Percentiles rank a stretch among this genome's conserved stretches.
Conservation (phyloP, 176 grass and related monocot genomes). For the Sorghum bicolor region DNA sequence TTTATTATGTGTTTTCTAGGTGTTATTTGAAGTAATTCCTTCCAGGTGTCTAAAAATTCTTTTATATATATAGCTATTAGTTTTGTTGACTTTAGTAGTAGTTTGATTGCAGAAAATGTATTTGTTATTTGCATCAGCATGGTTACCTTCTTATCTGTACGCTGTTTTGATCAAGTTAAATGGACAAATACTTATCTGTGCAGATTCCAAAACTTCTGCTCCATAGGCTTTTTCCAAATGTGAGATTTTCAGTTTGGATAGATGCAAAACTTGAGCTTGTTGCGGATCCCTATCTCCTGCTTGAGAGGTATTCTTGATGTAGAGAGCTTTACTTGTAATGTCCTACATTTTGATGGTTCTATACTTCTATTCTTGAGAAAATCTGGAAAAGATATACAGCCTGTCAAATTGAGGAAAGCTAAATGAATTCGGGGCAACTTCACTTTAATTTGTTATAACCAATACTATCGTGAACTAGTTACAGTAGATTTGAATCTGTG, state of each 20-base stretch:
- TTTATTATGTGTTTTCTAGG: neutral
- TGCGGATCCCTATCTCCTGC: constrained; percentile 76
- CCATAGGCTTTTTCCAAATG: constrained; percentile 95
- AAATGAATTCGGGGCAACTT: neutral
- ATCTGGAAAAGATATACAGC: neutral
- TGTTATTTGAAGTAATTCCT: neutral
- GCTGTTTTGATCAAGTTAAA: constrained; percentile 15
- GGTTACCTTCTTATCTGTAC: neutral
- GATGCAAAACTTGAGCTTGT: constrained; percentile 94
- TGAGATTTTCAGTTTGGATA: constrained; percentile 90
- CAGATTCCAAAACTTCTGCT: constrained; percentile 98
- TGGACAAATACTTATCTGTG: constrained; percentile 27
- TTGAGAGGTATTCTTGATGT: constrained; percentile 77
- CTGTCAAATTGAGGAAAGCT: neutral
- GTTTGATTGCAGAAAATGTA: neutral
- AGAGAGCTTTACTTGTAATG: constrained; percentile 20
- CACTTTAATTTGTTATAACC: neutral
- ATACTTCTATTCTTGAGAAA: neutral
- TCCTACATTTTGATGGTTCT: neutral
- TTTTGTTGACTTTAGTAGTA: neutral
- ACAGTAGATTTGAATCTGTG: neutral
- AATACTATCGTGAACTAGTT: neutral
- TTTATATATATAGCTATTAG: neutral
- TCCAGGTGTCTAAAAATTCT: neutral
- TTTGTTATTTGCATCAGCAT: neutral